Base-by-base conservation (phyloP, 257 asterid genomes). In the Paulownia fortunei region DNA sequence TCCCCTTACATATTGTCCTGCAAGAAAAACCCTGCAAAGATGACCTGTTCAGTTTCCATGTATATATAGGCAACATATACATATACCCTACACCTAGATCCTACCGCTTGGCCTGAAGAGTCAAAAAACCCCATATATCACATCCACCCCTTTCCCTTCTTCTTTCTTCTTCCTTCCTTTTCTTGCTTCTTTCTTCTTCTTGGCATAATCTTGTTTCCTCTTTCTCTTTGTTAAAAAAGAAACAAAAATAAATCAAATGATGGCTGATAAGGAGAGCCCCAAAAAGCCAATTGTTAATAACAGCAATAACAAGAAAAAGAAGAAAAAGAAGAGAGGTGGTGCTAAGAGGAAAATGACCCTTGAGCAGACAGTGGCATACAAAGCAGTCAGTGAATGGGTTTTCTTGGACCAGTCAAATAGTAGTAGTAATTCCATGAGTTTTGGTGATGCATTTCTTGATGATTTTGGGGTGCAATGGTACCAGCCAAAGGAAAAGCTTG, bases 281-380 rank as follows among this genome's bases (percentile, higher is more conserved):
- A 82, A 81, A 82, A 87, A 83, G 77, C 64, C 87, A 49, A 71
- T 65, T 27, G 69, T 36, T 55, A 75, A 69, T 26, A 75, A 26
- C 11, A 86, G 69, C 49, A 75, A 69, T 26, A 75, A 26, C 11
- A 86, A 72, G 16, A 89, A 90, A 52, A 91, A 87, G 84, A 94
- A 92, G 91, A 95, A 95, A 74, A 93, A 87, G 87, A 96, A 96
- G 92, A 89, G 97, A 76, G 98, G 98, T 18, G 99, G 97, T 69
- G 87, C 92, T 8, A 96, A 92, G 85, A 93, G 92, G 89, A 96
- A 83, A 73, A 77, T 93, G 97, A 92, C 91, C 55, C 78, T 79
- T 36, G 99, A 96, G 83, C 97, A 96, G 74, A 90, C 97, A 0
- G 89, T 74, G 70, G 99, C 99, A 0, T 90, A 93, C 79, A 93